Evolutionary conservation across 176 grass and related monocot species (phyloP).

Genomic region (maize (Zea mays)): Zm-B73-REFERENCE-NAM-5.0 NC_050104.1:18308501-18309000

Average conservation of each 20-base stretch:
- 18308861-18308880: background rate
- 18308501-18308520: slow-evolving; percentile 72
- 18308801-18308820: background rate
- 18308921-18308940: background rate
- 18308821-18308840: background rate
- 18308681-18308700: background rate
- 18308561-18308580: slow-evolving; percentile 43
- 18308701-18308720: too few relatives aligned
- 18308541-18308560: slow-evolving; percentile 58
- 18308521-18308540: slow-evolving; percentile 83
- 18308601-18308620: background rate
- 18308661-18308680: background rate
- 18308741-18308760: background rate
- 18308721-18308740: background rate
- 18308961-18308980: background rate
- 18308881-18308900: background rate
- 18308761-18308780: background rate
- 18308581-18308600: slow-evolving; percentile 24
- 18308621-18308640: background rate
- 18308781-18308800: background rate
- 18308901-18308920: background rate
- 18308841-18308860: background rate
- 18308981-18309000: too few relatives aligned
- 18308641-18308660: background rate
- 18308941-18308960: background rate